phyloP scores from a whole-genome alignment of 2,329 filamentous ascomycete genomes.

The Dichotomopilus funicola region DNA sequence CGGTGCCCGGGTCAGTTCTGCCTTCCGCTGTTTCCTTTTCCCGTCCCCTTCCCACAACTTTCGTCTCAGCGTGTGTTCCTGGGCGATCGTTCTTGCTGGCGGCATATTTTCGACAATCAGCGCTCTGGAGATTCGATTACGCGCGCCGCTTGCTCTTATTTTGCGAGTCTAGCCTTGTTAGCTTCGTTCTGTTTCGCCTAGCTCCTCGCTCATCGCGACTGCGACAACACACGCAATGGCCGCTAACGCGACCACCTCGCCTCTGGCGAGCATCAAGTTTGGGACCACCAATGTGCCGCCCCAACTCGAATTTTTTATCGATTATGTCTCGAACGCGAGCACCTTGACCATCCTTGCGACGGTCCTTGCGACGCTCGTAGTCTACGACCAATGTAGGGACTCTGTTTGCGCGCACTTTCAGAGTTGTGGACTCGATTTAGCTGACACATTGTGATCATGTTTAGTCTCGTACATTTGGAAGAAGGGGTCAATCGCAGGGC shows the following conservation, averaged over 20 bases:
- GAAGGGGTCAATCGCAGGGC: constrained; percentile 71
- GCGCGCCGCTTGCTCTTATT: no score
- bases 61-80: neutral
- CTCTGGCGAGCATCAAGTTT: constrained; percentile 55
- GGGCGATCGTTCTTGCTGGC: neutral
- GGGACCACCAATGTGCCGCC: constrained; percentile 45
- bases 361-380: constrained; percentile 61
- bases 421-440: neutral
- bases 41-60: neutral
- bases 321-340: constrained; percentile 51
- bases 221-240: constrained; percentile 35
- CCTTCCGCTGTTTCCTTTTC: constrained; percentile 8
- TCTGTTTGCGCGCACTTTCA: no score
- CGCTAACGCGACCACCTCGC: constrained; percentile 61
- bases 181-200: neutral
- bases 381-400: constrained; percentile 84
- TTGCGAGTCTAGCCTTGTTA: no score
- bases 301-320: constrained; percentile 50
- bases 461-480: constrained; percentile 67
- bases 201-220: neutral
- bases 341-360: constrained; percentile 60
- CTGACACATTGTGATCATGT: constrained; percentile 12
- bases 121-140: neutral
- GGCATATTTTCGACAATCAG: neutral
- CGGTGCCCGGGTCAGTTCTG: constrained; percentile 4